Evolutionary conservation across 176 grass and related monocot genomes (phyloP), one percentile per base, ranked within the genome.

Genomic region (Elaeis guineensis): DNA sequence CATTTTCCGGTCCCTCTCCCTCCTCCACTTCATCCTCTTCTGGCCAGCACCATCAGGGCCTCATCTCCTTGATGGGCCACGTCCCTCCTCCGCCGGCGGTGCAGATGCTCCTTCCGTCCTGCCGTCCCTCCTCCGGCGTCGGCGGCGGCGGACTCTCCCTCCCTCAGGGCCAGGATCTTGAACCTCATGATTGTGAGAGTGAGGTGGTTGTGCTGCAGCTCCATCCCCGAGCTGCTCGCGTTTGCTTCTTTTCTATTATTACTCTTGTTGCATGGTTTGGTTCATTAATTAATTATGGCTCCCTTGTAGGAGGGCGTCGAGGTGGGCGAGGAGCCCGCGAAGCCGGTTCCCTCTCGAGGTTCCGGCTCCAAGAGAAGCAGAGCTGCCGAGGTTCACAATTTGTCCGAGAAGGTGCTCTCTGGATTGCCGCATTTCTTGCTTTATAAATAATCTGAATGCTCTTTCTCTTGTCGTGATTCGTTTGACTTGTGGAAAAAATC

Each of bases 341-440:
- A 69, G 54, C 12, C 25, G 51, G 48, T 51, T 35, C 75, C 62
- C 16, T 26, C 65, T 19, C 81, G 83, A 63, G 75, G 75, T 3
- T 90, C 87, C 1, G 78, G 87, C 57, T 80, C 87, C 78, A 91
- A 97, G 75, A 73, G 92, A 55, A 97, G 84, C 75, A 80, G 92
- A 58, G 87, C 83, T 53, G 87, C 92, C 50, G 92, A 96, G 75
- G 92, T 96, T 62, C 92, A 96, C 69, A 96, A 96, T 77, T 85
- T 96, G 72, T 96, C 92, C 48, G 92, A 96, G 59, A 96, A 96
- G 86, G 92, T 96, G 64, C 28, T 30, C 28, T 30, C 5, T 30
- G 28, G 28, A 30, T 30, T 30, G 28, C 28, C 5, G 28, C 9
- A 17, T 65, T 30, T 17, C 35, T 19, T 17, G 25, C 48, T 65